Conservation (phyloP, 441 rosid genomes). For the Adansonia gregorii region DNA sequence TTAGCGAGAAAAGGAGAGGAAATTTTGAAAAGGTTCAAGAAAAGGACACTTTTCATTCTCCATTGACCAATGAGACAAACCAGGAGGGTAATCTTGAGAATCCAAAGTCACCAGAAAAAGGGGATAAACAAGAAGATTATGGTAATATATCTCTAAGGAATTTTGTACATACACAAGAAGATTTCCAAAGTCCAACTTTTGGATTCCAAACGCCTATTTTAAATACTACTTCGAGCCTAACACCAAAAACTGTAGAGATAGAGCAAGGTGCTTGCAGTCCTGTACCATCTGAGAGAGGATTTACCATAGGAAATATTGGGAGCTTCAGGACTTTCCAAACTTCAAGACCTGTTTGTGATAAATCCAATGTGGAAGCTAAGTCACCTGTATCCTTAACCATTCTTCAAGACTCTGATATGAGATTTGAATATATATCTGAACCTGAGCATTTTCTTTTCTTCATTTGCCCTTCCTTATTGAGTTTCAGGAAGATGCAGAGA, state of each 20-base stretch:
- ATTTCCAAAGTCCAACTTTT: slow-evolving; percentile 68
- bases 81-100: slow-evolving; percentile 33
- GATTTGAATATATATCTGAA: slow-evolving; percentile 25
- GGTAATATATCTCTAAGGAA: slow-evolving; percentile 39
- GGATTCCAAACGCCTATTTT: slow-evolving; percentile 46
- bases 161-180: slow-evolving; percentile 43
- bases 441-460: slow-evolving; percentile 30
- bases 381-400: slow-evolving; percentile 57
- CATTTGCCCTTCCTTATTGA: slow-evolving; percentile 51
- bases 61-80: slow-evolving; percentile 24
- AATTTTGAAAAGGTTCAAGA: slow-evolving; percentile 37
- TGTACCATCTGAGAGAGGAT: slow-evolving; percentile 39
- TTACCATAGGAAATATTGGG: slow-evolving; percentile 40
- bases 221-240: slow-evolving; percentile 49
- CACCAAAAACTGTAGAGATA: slow-evolving; percentile 46
- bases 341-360: slow-evolving; percentile 43
- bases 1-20: slow-evolving; percentile 37
- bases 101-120: slow-evolving; percentile 39
- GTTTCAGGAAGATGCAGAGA: slow-evolving; percentile 56
- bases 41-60: slow-evolving; percentile 33
- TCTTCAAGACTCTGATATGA: slow-evolving; percentile 25
- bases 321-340: slow-evolving; percentile 54
- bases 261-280: slow-evolving; percentile 45
- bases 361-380: slow-evolving; percentile 42
- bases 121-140: slow-evolving; percentile 43